Conservation (phyloP, 768 basidiomycete species). For the Steccherinum ochraceum region DNA sequence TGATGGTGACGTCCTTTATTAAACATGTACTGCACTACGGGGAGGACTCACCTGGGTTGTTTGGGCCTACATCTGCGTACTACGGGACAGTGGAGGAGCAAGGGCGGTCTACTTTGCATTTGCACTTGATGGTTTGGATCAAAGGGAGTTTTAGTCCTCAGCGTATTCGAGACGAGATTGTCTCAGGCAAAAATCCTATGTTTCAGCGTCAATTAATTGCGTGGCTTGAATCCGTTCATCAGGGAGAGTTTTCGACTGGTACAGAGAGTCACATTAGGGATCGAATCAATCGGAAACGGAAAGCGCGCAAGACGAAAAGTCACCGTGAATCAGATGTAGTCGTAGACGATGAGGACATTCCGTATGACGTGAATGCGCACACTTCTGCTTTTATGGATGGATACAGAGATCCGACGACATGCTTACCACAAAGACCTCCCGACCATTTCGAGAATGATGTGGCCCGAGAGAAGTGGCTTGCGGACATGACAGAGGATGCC, state of each 20-base stretch:
- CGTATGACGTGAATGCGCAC: too few species aligned
- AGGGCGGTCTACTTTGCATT: slow-evolving; percentile 17
- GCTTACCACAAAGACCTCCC: too few species aligned
- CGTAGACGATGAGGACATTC: too few species aligned
- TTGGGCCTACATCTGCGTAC: slow-evolving; percentile 14
- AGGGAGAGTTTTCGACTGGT: slow-evolving; percentile 9
- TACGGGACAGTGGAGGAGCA: slow-evolving; percentile 19
- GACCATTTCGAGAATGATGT: background rate
- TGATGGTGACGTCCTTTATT: slow-evolving; percentile 11
- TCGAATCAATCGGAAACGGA: too few species aligned
- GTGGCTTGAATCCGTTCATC: slow-evolving; percentile 11
- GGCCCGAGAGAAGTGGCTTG: background rate
- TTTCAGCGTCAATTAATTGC: slow-evolving; percentile 8
- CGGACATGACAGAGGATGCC: background rate
- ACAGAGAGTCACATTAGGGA: too few species aligned
- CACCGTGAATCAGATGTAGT: too few species aligned
- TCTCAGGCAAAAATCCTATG: slow-evolving; percentile 4
- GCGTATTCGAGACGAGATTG: slow-evolving; percentile 11
- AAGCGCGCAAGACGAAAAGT: too few species aligned
- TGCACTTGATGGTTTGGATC: slow-evolving; percentile 16
- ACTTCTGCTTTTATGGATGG: too few species aligned
- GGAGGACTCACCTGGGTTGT: slow-evolving; percentile 2
- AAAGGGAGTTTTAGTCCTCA: slow-evolving; percentile 7
- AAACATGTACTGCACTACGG: slow-evolving; percentile 3
- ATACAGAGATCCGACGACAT: too few species aligned